Base-by-base conservation (phyloP, 306 rosid genomes). In the Dryas alaskensis region DNA sequence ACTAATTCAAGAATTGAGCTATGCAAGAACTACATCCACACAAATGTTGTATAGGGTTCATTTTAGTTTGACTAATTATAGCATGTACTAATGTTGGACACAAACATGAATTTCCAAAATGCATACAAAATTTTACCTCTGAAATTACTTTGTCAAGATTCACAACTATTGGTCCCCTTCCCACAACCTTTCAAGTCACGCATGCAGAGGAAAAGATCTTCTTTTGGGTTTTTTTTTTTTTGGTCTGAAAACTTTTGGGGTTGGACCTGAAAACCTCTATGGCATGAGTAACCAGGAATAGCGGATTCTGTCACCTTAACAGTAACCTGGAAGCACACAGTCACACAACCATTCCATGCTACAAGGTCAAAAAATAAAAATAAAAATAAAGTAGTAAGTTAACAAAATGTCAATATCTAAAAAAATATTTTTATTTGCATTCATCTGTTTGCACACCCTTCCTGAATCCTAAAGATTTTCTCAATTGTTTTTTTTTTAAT, bases 1-100 rank as follows among this genome's bases (percentile, higher is more conserved):
- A 70, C 4, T 61, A 39, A 45, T 65, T 45, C 16, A 70, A 54
- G 67, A 63, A 78, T 70, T 49, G 60, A 70, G 74, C 69, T 46
- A 54, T n/a, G 58, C 49, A 63, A 52, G 27, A 52, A 31, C 55
- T 70, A 70, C 62, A 54, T 53, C 45, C 60, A 54, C 76, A 60
- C 79, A 67, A 64, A 43, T 12, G 42, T 43, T 25, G 54, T 53
- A 50, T 14, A 50, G 43, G 14, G 17, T 57, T 4, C n/a, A 19
- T 27, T 49, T 48, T 40, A n/a, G 55, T 75, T 57, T 14, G 37
- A 31, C 37, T 31, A 31, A 31, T 31, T 31, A 1, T 31, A 31
- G 2, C 37, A 31, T 31, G 37, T 22, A 22, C 22, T 22, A 22
- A 22, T 22, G 22, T 22, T 22, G 22, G 22, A 22, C 22, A 22